Evolutionary conservation across 2,329 filamentous ascomycete species (phyloP).

Genomic region (Aspergillus bombycis): DNA sequence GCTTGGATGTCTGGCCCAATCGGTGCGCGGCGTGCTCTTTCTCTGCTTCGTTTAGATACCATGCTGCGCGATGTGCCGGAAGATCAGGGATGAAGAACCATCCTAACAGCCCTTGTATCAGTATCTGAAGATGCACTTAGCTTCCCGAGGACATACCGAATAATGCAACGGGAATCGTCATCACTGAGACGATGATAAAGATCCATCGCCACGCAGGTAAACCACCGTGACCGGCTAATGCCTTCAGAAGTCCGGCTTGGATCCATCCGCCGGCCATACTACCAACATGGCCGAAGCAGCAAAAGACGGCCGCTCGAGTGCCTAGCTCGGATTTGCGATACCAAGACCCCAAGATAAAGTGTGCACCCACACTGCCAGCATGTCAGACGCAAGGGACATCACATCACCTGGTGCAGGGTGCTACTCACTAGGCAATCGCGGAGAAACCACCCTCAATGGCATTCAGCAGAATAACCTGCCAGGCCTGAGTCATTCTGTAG

Average conservation of each 20-base stretch:
- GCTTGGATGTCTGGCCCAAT: constrained; percentile 36
- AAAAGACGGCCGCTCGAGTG: constrained; percentile 34
- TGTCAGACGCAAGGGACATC: neutral
- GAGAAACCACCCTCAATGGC: constrained; percentile 51
- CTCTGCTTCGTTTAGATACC: constrained; percentile 40
- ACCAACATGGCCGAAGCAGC: constrained; percentile 47
- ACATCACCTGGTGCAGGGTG: neutral
- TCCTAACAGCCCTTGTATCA: constrained; percentile 26
- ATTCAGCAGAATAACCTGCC: constrained; percentile 50
- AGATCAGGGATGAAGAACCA: constrained; percentile 52
- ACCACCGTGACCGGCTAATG: constrained; percentile 38
- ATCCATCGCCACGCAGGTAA: constrained; percentile 50
- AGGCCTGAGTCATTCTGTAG: constrained; percentile 46
- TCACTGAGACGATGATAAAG: constrained; percentile 48
- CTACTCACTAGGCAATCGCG: constrained; percentile 46
- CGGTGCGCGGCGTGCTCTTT: constrained; percentile 42
- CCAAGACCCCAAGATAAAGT: constrained; percentile 52
- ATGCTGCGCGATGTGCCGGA: constrained; percentile 45
- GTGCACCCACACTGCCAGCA: constrained; percentile 41
- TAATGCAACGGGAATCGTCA: constrained; percentile 47
- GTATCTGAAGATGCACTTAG: too few species aligned
- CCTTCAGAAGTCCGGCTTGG: constrained; percentile 45
- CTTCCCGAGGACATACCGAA: constrained; percentile 33
- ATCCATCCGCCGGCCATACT: constrained; percentile 53
- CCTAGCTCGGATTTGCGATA: constrained; percentile 50